These are phyloP conservation scores for Penicillium expansum DNA, from an alignment of 2,329 filamentous ascomycete genomes.

Conservation along the genomic window DNA sequence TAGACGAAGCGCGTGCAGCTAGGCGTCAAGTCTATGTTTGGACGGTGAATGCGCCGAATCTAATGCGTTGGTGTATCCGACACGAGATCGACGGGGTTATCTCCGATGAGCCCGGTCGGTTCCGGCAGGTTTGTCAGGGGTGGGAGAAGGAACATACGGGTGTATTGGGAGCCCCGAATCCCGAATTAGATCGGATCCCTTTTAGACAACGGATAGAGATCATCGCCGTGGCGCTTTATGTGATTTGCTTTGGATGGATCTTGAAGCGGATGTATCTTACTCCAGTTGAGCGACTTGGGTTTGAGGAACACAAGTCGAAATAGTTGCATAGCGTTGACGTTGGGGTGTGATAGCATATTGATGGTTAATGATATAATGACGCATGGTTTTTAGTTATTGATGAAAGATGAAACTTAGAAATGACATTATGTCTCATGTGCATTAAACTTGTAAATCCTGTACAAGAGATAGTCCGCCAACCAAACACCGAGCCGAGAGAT, in stretches of 20 bases:
- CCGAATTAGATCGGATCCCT: conserved; percentile 11
- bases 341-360: not conserved
- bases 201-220: conserved; percentile 13
- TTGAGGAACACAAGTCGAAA: conserved; percentile 12
- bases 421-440: conserved; percentile 9
- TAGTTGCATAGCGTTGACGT: not conserved
- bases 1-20: conserved; percentile 57
- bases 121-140: conserved; percentile 11
- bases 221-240: conserved; percentile 6
- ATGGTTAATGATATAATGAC: conserved; percentile 3
- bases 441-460: conserved; percentile 4
- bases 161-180: not conserved
- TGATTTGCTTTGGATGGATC: conserved; percentile 21
- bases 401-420: not conserved
- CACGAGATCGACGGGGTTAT: conserved; percentile 73
- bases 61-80: conserved; percentile 78
- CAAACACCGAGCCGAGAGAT: conserved; percentile 15
- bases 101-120: conserved; percentile 67
- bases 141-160: conserved; percentile 17
- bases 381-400: conserved; percentile 1
- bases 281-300: conserved; percentile 3
- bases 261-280: conserved; percentile 8
- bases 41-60: conserved; percentile 77
- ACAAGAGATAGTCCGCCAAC: not conserved
- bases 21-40: conserved; percentile 68